Base-by-base conservation (phyloP, 768 basidiomycete genomes). In the Boletus edulis region DNA sequence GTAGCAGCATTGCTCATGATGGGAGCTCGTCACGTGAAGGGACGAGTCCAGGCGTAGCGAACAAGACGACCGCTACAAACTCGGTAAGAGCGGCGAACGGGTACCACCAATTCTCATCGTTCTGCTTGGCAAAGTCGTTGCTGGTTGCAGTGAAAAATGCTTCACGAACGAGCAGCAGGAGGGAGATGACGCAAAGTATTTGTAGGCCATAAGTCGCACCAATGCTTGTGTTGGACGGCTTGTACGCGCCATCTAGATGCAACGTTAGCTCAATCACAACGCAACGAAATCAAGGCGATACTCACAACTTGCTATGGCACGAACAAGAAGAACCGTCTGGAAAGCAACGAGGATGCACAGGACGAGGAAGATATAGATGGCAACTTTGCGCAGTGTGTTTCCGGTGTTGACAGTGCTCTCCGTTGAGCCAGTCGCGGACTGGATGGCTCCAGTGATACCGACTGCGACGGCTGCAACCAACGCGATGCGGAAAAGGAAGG, bases 81-180 rank as follows among this genome's bases (percentile, higher is more conserved):
- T 74, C 73, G 4, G 73, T 61, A 12, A 67, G 45, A 10, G 68
- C 73, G 35, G 67, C 63, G 17, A 73, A 61, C 20, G 70, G 70
- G 49, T 73, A 74, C 64, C 68, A 74, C 47, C 64, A 61, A 17
- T 59, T 52, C 48, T 73, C 70, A n/a, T 67, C 37, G 44, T 67
- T 66, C 48, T 70, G 70, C 51, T 51, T 56, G 11, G 59, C 27
- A 4, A 27, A 0, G 32, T 65, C 27, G 49, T 60, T 59, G 44
- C 57, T 18, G 12, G 67, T 72, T n/a, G 52, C 64, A 52, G 56
- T 45, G 29, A 73, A 63, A 62, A 72, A 72, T 4, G 63, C 52
- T 54, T 73, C 63, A n/a, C 70, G 68, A 29, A 57, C 35, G 35
- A 73, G 64, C 31, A 70, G 55, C 12, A 69, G 51, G 20, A 69